Conservation (phyloP, 129 eudicot genomes). For the Helichrysum umbraculigerum region DNA sequence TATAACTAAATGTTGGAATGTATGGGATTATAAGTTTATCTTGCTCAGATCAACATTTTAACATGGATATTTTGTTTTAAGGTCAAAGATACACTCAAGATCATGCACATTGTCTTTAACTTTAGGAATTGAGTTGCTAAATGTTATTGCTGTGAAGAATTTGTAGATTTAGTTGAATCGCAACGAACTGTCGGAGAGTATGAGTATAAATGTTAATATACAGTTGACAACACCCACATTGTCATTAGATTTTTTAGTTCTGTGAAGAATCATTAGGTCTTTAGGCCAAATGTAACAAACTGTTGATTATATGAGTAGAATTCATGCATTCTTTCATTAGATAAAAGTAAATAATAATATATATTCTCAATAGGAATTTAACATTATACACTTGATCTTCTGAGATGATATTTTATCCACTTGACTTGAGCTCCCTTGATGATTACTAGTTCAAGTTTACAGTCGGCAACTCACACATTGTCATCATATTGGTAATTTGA, state of each 20-base stretch:
- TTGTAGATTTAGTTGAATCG: not conserved
- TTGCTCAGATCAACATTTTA: not conserved
- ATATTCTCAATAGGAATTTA: too few relatives aligned
- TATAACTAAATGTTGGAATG: not conserved
- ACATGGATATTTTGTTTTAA: not conserved
- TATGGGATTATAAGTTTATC: too few relatives aligned
- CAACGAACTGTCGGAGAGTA: too few relatives aligned
- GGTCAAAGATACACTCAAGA: not conserved
- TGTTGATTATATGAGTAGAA: not conserved
- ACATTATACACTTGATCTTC: too few relatives aligned
- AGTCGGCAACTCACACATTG: slow-evolving; percentile 8
- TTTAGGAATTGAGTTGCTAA: not conserved
- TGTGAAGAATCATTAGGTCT: not conserved
- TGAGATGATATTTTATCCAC: too few relatives aligned
- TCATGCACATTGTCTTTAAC: not conserved
- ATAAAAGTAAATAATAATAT: too few relatives aligned
- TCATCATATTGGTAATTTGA: not conserved
- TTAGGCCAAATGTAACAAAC: not conserved
- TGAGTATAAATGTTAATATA: not conserved
- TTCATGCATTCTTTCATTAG: not conserved
- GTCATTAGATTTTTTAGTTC: not conserved
- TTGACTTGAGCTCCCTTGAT: too few relatives aligned
- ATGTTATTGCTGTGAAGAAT: not conserved
- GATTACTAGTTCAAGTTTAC: too few relatives aligned
- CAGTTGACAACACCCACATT: not conserved